These are phyloP conservation scores for Colletotrichum tropicale DNA, from an alignment of 2,329 filamentous ascomycete genomes.

Conservation along the genomic window DNA sequence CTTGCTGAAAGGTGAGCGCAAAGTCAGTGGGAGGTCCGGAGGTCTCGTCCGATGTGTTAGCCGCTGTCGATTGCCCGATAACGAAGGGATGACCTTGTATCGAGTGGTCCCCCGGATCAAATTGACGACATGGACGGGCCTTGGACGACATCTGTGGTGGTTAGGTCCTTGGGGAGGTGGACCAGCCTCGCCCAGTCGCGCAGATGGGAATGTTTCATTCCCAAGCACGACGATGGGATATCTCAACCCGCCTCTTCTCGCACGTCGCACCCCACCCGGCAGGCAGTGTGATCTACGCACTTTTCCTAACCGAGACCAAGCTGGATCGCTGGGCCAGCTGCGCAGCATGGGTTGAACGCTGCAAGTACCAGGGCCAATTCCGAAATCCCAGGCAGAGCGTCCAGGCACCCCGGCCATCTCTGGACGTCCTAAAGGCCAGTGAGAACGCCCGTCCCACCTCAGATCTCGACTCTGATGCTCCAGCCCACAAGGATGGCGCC, in stretches of 20 bases:
- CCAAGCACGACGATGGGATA: conserved; percentile 14
- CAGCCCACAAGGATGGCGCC: background rate
- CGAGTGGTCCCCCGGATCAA: background rate
- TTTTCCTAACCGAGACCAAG: conserved; percentile 14
- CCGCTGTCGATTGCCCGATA: conserved; percentile 14
- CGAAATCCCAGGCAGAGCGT: background rate
- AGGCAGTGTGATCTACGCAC: conserved; percentile 17
- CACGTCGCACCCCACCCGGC: background rate
- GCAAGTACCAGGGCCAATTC: background rate
- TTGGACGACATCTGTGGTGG: background rate
- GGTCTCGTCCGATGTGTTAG: conserved; percentile 2
- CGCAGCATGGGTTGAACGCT: background rate
- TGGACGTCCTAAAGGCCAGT: background rate
- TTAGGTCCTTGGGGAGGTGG: background rate
- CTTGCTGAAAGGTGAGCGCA: background rate
- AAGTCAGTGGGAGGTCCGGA: conserved; percentile 4
- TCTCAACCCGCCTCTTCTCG: background rate
- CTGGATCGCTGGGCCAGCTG: conserved; percentile 13
- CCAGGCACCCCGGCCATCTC: background rate
- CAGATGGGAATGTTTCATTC: conserved; percentile 20
- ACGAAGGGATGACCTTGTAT: conserved; percentile 14
- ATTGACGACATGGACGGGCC: background rate
- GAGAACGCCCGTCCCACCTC: background rate
- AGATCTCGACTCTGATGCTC: background rate
- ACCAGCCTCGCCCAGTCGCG: conserved; percentile 14